Conservation (phyloP, 2,329 filamentous ascomycete genomes). For the Epichloe sylvatica region DNA sequence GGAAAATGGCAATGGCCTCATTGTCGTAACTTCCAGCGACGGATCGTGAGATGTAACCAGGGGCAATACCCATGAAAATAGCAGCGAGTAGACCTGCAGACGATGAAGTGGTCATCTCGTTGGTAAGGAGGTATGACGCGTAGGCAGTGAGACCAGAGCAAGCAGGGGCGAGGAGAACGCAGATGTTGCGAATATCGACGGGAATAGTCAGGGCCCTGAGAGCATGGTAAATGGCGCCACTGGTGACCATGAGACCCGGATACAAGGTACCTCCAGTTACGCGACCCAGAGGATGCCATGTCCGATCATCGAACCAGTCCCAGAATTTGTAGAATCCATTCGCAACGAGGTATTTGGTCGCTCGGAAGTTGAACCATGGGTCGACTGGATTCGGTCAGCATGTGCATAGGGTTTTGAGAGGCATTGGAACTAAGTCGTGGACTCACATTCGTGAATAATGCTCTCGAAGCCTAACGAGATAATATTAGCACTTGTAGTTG, state of each 20-base stretch:
- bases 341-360: slow-evolving; percentile 91
- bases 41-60: slow-evolving; percentile 94
- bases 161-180: slow-evolving; percentile 84
- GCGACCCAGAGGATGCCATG: slow-evolving; percentile 96
- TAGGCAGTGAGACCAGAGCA: slow-evolving; percentile 91
- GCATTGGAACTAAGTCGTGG: not conserved
- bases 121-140: slow-evolving; percentile 87
- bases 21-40: slow-evolving; percentile 98
- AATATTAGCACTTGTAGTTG: slow-evolving; percentile 18
- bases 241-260: slow-evolving; percentile 97
- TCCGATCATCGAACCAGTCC: slow-evolving; percentile 99
- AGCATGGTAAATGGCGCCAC: slow-evolving; percentile 87
- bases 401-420: not conserved
- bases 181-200: slow-evolving; percentile 97
- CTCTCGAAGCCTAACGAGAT: slow-evolving; percentile 68
- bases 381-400: slow-evolving; percentile 53
- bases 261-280: slow-evolving; percentile 98
- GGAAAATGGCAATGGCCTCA: slow-evolving; percentile 97
- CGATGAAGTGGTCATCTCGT: slow-evolving; percentile 90
- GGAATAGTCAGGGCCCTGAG: slow-evolving; percentile 80
- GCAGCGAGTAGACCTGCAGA: slow-evolving; percentile 92
- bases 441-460: slow-evolving; percentile 98
- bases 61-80: slow-evolving; percentile 91
- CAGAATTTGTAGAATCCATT: slow-evolving; percentile 98
- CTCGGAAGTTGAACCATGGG: slow-evolving; percentile 99